phyloP scores from a whole-genome alignment of 2,329 filamentous ascomycete species.

The Fusarium kyushuense region DNA sequence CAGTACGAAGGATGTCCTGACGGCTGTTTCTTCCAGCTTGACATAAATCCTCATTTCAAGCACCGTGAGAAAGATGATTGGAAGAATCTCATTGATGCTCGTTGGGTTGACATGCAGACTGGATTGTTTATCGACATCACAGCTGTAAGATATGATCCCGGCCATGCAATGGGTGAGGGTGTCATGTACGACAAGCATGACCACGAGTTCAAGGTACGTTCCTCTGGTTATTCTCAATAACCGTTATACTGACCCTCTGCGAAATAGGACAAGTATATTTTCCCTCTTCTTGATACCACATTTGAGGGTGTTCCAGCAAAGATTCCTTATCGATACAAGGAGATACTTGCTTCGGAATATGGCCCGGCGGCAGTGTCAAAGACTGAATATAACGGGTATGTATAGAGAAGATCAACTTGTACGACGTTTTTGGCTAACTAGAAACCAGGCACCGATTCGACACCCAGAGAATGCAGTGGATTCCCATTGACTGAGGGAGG shows the following conservation, averaged over 20 bases:
- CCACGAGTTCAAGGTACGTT: constrained; percentile 61
- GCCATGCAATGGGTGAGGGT: constrained; percentile 58
- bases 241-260: background rate
- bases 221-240: too few species aligned
- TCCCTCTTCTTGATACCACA: constrained; percentile 74
- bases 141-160: constrained; percentile 61
- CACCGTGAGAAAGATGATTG: constrained; percentile 55
- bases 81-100: constrained; percentile 61
- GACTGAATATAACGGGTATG: constrained; percentile 66
- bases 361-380: constrained; percentile 62
- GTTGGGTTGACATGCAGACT: constrained; percentile 62
- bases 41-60: constrained; percentile 60
- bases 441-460: constrained; percentile 57
- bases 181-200: constrained; percentile 65
- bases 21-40: constrained; percentile 61
- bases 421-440: constrained; percentile 23
- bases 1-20: constrained; percentile 53
- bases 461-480: constrained; percentile 53
- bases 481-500: constrained; percentile 15
- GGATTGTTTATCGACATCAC: constrained; percentile 66
- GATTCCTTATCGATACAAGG: constrained; percentile 73
- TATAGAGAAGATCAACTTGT: background rate
- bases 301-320: constrained; percentile 76
- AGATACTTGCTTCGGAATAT: constrained; percentile 70
- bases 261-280: constrained; percentile 68